Base-by-base conservation (phyloP, 179 eudicot species). In the Patellifolia procumbens region DNA sequence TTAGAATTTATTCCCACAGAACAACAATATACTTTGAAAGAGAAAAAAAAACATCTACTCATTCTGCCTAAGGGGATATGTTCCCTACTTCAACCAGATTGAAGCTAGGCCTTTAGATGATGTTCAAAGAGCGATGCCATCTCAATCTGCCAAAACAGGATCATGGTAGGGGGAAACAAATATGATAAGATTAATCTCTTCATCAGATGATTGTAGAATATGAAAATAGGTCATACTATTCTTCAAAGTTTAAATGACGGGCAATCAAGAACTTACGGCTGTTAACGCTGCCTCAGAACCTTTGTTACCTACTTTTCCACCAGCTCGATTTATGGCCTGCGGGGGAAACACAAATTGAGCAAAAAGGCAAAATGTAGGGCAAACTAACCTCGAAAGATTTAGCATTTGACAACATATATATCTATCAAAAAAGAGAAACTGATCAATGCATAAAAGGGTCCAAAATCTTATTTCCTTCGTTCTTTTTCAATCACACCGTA, bases 261-360 rank as follows among this genome's bases (percentile, higher is more conserved):
- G 46, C 20, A 35, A 20, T 37, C 70, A 39, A 52, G 37, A 80
- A 87, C 95, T 91, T 89, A 95, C 99, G 70, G 99, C 98, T 37
- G 97, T 93, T 78, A 95, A 75, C 22, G 99, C 99, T 76, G 99
- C 87, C 86, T 95, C 98, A 17, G 97, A 81, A 59, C 99, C 99
- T 81, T 95, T 95, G 83, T 95, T 95, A 80, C 99, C 99, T 17
- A 97, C 82, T 81, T 95, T 95, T 9, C 99, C 99, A 76, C 98
- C 99, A 81, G 94, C 98, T 79, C 99, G 88, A 75, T 93, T 90
- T 48, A 95, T 61, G 84, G 99, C 99, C 99, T 95, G 97, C 78
- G 62, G 70, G 16, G n/a, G n/a, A n/a, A n/a, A n/a, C n/a, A 11
- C 28, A 63, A 32, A 52, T 61, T 58, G 32, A 4, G 48, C 19